phyloP scores from a whole-genome alignment of 2,329 filamentous ascomycete genomes.

The Arachnomyces sp. region DNA sequence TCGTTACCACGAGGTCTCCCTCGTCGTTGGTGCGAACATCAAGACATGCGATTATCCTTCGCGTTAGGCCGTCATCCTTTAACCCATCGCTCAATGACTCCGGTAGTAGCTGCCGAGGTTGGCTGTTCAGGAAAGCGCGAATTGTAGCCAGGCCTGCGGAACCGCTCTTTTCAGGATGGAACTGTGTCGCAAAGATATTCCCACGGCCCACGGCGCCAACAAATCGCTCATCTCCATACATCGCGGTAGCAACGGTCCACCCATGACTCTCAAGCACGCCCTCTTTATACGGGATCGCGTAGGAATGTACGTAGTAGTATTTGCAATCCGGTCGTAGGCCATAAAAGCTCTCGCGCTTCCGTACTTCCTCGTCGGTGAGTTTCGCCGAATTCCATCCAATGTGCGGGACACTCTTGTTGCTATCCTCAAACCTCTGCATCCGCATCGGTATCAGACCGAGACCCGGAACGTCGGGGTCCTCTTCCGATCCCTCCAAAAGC shows the following conservation, averaged over 20 bases:
- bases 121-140: constrained; percentile 75
- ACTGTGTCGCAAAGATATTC: constrained; percentile 87
- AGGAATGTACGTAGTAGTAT: constrained; percentile 98
- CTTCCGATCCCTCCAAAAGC: constrained; percentile 76
- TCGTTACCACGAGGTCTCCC: constrained; percentile 93
- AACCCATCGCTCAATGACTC: constrained; percentile 11
- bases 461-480: constrained; percentile 63
- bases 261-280: constrained; percentile 70
- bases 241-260: constrained; percentile 86
- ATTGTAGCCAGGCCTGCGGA: constrained; percentile 76
- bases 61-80: constrained; percentile 64
- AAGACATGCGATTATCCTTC: constrained; percentile 87
- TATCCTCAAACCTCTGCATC: constrained; percentile 68
- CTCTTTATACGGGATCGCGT: constrained; percentile 66
- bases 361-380: constrained; percentile 32
- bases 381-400: constrained; percentile 97
- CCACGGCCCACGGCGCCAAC: constrained; percentile 79
- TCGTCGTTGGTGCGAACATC: constrained; percentile 92
- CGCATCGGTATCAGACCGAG: constrained; percentile 64
- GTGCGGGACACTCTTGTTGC: constrained; percentile 85
- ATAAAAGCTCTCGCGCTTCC: constrained; percentile 55
- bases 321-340: constrained; percentile 73
- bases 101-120: constrained; percentile 48
- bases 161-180: constrained; percentile 96
- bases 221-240: constrained; percentile 82